These are phyloP conservation scores for Microsporum audouinii DNA, from an alignment of 2,329 filamentous ascomycete genomes.

Conservation along the genomic window DNA sequence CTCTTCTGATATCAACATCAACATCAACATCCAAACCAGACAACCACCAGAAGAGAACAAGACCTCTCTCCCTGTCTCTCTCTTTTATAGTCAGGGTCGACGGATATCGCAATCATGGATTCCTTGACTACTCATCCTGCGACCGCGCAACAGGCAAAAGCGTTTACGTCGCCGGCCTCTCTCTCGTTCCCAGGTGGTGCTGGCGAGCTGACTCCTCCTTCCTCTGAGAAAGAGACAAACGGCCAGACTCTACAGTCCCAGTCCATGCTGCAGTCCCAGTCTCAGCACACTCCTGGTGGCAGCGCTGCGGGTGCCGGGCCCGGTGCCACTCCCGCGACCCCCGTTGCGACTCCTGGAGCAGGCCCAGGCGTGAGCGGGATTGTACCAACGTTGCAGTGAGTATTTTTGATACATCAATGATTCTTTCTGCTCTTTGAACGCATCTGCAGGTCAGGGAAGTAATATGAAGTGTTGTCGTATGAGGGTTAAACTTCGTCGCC, in stretches of 20 bases:
- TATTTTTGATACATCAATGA: slow-evolving; percentile 31
- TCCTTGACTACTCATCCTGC: slow-evolving; percentile 82
- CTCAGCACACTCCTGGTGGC: slow-evolving; percentile 39
- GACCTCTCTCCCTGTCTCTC: too few species aligned
- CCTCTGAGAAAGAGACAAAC: slow-evolving; percentile 48
- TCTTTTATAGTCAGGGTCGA: background rate
- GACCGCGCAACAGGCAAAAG: slow-evolving; percentile 86
- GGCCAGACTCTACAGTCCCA: slow-evolving; percentile 35
- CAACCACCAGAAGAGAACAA: slow-evolving; percentile 5
- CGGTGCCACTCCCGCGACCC: slow-evolving; percentile 79
- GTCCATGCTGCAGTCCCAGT: slow-evolving; percentile 6
- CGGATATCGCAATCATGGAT: slow-evolving; percentile 50
- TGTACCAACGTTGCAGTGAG: slow-evolving; percentile 92
- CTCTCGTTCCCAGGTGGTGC: slow-evolving; percentile 81
- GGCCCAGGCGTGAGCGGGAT: slow-evolving; percentile 75
- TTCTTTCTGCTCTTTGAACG: slow-evolving; percentile 19
- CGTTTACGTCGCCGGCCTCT: slow-evolving; percentile 84
- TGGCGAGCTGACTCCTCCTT: slow-evolving; percentile 70
- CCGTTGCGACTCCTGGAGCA: slow-evolving; percentile 80
- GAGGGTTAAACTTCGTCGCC: too few species aligned
- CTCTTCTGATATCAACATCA: background rate
- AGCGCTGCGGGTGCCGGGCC: slow-evolving; percentile 52
- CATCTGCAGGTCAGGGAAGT: background rate
- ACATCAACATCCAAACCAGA: background rate
- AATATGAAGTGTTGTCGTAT: background rate